A percentile compares a stretch with the other conserved stretches of the same genome.
Evolutionary conservation across 352 stramenopile species (phyloP).

Genomic region (Elongisporangium anandrum): DNA sequence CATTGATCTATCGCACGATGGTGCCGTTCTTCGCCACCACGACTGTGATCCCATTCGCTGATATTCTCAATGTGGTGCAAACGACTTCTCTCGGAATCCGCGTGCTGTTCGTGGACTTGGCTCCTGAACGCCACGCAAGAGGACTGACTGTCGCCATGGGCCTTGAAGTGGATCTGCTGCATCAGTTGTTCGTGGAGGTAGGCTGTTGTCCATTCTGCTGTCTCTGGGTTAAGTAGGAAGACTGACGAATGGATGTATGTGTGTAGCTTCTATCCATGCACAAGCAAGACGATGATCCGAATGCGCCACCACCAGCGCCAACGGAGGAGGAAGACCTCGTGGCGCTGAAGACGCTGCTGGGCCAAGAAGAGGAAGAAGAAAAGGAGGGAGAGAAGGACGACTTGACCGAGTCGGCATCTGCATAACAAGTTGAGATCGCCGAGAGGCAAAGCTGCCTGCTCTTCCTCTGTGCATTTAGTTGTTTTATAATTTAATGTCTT

Average conservation of each 20-base stretch:
- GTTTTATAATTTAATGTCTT: constrained; percentile 30
- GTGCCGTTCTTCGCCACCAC: constrained; percentile 69
- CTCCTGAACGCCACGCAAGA: constrained; percentile 35
- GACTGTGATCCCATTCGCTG: constrained; percentile 52
- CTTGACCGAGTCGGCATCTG: constrained; percentile 1
- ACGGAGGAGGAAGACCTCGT: constrained; percentile 31
- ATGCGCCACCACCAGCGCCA: constrained; percentile 27
- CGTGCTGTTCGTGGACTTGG: constrained; percentile 48
- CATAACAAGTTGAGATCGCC: not conserved
- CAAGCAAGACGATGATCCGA: constrained; percentile 21
- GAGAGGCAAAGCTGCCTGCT: not conserved
- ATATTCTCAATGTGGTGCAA: constrained; percentile 45
- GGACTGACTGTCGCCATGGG: constrained; percentile 70
- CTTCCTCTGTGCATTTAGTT: constrained; percentile 2
- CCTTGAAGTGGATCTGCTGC: constrained; percentile 69
- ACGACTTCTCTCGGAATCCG: constrained; percentile 67
- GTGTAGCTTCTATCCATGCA: constrained; percentile 52
- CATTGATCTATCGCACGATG: constrained; percentile 71
- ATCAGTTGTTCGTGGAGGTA: constrained; percentile 66
- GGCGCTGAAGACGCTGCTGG: constrained; percentile 53
- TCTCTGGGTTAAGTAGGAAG: not conserved
- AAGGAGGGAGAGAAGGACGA: constrained; percentile 49
- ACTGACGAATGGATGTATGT: not conserved
- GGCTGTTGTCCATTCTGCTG: not conserved
- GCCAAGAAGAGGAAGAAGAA: constrained; percentile 52